A percentile compares a stretch with the other conserved stretches of the same genome.
Conservation (phyloP, 192 early-diverging fungal species). For the Thamnidium elegans region DNA sequence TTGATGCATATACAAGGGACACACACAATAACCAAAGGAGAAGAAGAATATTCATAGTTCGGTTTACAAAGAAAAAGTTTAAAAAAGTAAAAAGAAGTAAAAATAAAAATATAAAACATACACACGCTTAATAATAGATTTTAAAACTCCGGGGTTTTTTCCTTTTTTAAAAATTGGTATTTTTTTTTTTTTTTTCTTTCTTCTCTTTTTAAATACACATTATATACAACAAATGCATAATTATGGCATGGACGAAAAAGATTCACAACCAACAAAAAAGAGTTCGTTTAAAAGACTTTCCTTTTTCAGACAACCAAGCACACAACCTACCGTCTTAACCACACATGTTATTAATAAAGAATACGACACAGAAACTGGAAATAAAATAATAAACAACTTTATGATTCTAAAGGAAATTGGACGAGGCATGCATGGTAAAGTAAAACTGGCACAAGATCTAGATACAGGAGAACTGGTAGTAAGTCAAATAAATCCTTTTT, state of each 20-base stretch:
- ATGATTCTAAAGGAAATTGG: constrained; percentile 88
- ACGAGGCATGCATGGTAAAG: constrained; percentile 93
- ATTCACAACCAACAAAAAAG: background rate
- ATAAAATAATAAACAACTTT: constrained; percentile 96
- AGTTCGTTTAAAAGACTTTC: constrained; percentile 4
- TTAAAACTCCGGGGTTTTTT: background rate
- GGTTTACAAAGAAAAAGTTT: background rate
- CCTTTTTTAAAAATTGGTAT: constrained; percentile 1
- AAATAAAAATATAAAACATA: constrained; percentile 14
- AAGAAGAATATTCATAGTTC: background rate
- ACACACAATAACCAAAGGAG: constrained; percentile 11
- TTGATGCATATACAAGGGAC: constrained; percentile 15
- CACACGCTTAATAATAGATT: background rate
- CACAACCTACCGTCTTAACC: constrained; percentile 60
- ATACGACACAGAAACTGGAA: constrained; percentile 80
- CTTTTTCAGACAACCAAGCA: constrained; percentile 8
- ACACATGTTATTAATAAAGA: constrained; percentile 81
- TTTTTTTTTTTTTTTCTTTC: constrained; percentile 6
- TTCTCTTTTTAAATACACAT: background rate
- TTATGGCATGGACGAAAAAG: background rate
- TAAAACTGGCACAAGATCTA: constrained; percentile 83
- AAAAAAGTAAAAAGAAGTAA: constrained; percentile 4
- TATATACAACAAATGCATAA: background rate
- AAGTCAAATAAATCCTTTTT: constrained; percentile 8
- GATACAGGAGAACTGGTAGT: constrained; percentile 78